Base-by-base conservation (phyloP, 208 protist genomes). In the Phytomonas francai region DNA sequence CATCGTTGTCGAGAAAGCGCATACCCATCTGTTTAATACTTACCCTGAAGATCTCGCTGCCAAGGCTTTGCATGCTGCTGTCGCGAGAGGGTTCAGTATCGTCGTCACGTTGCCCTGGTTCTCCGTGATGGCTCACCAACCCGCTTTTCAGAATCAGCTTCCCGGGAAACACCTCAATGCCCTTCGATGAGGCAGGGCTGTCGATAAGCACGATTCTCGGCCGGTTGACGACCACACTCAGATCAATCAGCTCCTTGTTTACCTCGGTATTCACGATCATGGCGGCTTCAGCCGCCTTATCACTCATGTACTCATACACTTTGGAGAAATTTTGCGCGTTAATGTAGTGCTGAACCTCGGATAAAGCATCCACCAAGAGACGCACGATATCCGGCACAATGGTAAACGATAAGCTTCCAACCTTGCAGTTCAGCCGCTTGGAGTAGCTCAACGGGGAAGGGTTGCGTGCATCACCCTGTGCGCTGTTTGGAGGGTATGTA, bases 221-320 rank as follows among this genome's bases (percentile, higher is more conserved):
- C 11, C 83, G 78, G 58, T 74, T 60, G 33, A 95, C 71, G 16
- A 82, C 45, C 1, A 95, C 63, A 39, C 91, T 82, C n/a, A 91
- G 64, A 68, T 90, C 71, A 59, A 70, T 84, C 54, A 95, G 71
- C 36, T 78, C 58, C 8, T 68, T 61, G 0, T 72, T 75, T 56
- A 81, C 34, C 6, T 9, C 34, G 9, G 3, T 39, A 39, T 39
- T 39, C 34, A 39, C 34, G 9, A 9, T 9, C 34, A 39, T 3
- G 6, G 34, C 34, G 34, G 73, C 60, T 67, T 70, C 67, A 36
- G 72, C 68, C 0, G 82, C 80, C 25, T 70, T 78, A 60, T 86
- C 79, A 11, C 74, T 77, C 19, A 94, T 76, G 74, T 89, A 92
- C 57, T 82, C 76, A 63, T 84, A 87, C 9, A 84, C 89, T 67